These are phyloP conservation scores for Aspergillus spinulosporus DNA, from an alignment of 2,329 filamentous ascomycete genomes.

Conservation along the genomic window DNA sequence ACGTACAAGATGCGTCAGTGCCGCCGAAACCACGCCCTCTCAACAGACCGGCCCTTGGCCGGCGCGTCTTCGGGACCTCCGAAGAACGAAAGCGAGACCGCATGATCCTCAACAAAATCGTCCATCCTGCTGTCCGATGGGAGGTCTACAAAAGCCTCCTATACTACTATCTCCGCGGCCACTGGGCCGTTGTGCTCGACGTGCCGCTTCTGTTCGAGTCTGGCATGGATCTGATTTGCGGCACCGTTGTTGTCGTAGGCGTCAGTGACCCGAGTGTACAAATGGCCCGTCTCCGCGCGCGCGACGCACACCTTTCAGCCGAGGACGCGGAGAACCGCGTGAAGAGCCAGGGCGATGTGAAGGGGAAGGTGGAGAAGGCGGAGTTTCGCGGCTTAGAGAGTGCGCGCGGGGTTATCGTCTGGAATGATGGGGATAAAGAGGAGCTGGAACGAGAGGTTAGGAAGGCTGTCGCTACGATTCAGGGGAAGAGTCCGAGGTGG, in stretches of 20 bases:
- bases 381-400: slow-evolving; percentile 59
- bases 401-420: slow-evolving; percentile 73
- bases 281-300: slow-evolving; percentile 71
- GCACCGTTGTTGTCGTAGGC: slow-evolving; percentile 81
- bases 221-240: slow-evolving; percentile 80
- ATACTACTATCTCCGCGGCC: slow-evolving; percentile 69
- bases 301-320: slow-evolving; percentile 75
- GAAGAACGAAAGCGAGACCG: slow-evolving; percentile 71
- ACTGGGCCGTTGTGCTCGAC: slow-evolving; percentile 90
- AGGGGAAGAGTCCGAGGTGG: slow-evolving; percentile 68
- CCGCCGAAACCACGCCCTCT: slow-evolving; percentile 56
- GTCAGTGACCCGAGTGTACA: slow-evolving; percentile 78
- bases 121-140: slow-evolving; percentile 83
- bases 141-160: slow-evolving; percentile 78
- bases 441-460: slow-evolving; percentile 68
- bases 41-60: slow-evolving; percentile 81
- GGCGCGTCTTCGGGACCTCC: slow-evolving; percentile 79
- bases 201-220: slow-evolving; percentile 90
- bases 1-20: slow-evolving; percentile 42
- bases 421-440: slow-evolving; percentile 79
- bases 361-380: slow-evolving; percentile 76
- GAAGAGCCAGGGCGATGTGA: slow-evolving; percentile 79
- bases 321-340: slow-evolving; percentile 89
- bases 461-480: slow-evolving; percentile 64
- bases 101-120: slow-evolving; percentile 78